Conservation (phyloP, 306 rosid species). For the Inga oerstediana region DNA sequence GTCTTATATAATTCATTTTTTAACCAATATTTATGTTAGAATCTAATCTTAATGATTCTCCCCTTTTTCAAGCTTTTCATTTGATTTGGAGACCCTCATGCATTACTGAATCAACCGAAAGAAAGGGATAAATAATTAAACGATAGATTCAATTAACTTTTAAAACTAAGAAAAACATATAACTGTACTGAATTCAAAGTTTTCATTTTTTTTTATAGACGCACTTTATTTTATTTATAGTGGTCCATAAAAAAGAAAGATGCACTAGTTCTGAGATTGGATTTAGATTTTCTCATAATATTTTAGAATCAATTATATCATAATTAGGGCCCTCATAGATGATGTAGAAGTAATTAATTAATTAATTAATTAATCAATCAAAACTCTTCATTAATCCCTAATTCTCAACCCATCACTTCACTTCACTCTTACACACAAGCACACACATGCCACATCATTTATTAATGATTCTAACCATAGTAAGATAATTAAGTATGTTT, state of each 20-base stretch:
- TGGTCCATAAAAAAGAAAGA: not conserved
- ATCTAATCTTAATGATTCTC: too few species aligned
- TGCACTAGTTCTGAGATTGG: not conserved
- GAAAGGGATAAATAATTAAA: too few species aligned
- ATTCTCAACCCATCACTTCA: not conserved
- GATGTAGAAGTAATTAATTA: not conserved
- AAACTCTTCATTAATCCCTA: not conserved
- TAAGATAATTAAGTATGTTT: not conserved
- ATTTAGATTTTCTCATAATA: not conserved
- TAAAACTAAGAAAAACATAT: too few species aligned
- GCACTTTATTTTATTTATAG: not conserved
- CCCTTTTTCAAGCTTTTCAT: too few species aligned
- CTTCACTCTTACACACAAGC: not conserved
- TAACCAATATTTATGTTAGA: too few species aligned
- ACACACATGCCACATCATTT: not conserved
- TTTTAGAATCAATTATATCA: not conserved
- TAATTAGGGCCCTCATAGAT: not conserved
- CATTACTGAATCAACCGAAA: too few species aligned
- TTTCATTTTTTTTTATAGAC: not conserved
- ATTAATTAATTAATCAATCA: not conserved
- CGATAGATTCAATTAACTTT: too few species aligned
- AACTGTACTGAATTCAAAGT: too few species aligned
- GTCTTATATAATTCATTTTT: too few species aligned
- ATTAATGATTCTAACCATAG: not conserved
- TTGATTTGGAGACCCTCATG: too few species aligned